phyloP scores from a whole-genome alignment of 2,329 filamentous ascomycete species.

The Pseudopithomyces maydicus region DNA sequence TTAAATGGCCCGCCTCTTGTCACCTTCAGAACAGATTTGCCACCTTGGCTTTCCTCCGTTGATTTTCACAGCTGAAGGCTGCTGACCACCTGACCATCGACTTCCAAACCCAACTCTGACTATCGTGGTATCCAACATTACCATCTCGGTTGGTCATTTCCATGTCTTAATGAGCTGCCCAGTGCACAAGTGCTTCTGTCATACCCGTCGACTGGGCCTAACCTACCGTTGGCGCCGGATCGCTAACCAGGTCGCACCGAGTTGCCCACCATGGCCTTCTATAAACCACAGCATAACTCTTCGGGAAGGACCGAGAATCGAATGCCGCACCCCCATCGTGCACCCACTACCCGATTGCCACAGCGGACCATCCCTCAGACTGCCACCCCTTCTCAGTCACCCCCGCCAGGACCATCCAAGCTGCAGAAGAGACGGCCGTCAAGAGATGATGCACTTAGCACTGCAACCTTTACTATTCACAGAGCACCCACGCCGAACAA shows the following conservation, averaged over 20 bases:
- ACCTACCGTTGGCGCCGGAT: conserved; percentile 26
- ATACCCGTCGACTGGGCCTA: conserved; percentile 35
- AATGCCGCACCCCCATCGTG: conserved; percentile 28
- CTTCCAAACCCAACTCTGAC: conserved; percentile 21
- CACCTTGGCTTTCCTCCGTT: conserved; percentile 31
- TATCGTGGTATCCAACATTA: conserved; percentile 24
- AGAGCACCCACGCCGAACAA: conserved; percentile 22
- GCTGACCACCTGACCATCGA: conserved; percentile 34
- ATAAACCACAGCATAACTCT: conserved; percentile 45
- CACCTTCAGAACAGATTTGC: conserved; percentile 35
- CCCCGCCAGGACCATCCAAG: conserved; percentile 35
- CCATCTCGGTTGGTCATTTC: conserved; percentile 30
- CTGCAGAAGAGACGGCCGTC: conserved; percentile 42
- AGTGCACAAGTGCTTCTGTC: conserved; percentile 38
- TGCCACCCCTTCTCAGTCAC: conserved; percentile 31
- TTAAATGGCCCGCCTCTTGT: conserved; percentile 39
- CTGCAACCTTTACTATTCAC: conserved; percentile 23
- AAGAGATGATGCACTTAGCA: conserved; percentile 34
- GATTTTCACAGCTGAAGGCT: conserved; percentile 38
- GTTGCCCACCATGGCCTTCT: conserved; percentile 47
- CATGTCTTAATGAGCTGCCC: conserved; percentile 49
- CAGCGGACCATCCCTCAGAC: conserved; percentile 44
- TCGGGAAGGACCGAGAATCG: conserved; percentile 39
- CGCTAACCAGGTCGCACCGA: conserved; percentile 42
- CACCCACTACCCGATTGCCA: conserved; percentile 41